phyloP scores from a whole-genome alignment of 2,329 filamentous ascomycete species.

The Diaporthe vaccinii region DNA sequence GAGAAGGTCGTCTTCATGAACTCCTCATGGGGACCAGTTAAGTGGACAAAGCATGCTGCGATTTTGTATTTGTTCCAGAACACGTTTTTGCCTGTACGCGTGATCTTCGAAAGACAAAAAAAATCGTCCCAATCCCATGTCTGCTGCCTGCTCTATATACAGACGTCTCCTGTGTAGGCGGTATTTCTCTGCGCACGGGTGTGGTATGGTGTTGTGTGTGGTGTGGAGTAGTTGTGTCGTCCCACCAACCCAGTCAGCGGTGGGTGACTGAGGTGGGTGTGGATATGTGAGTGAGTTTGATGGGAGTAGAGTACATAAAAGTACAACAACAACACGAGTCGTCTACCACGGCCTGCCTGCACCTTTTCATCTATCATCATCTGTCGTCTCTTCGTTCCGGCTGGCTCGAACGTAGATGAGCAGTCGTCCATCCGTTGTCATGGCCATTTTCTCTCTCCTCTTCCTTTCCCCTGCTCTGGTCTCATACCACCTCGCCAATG shows the following conservation, averaged over 20 bases:
- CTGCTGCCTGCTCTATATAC: conserved; percentile 24
- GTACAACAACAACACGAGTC: conserved; percentile 30
- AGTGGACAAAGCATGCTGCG: conserved; percentile 4
- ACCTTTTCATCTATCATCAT: conserved; percentile 35
- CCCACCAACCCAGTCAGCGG: conserved; percentile 2
- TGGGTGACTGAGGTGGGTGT: neutral
- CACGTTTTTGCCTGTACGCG: neutral
- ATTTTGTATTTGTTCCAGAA: neutral
- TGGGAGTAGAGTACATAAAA: conserved; percentile 39
- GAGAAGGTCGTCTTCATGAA: neutral
- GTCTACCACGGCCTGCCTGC: conserved; percentile 26
- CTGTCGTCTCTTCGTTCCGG: conserved; percentile 33
- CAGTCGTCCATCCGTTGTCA: neutral
- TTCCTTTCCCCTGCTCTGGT: neutral
- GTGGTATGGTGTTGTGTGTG: conserved; percentile 11
- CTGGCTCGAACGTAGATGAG: neutral
- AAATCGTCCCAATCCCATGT: neutral
- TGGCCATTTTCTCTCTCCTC: neutral
- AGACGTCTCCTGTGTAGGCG: conserved; percentile 20
- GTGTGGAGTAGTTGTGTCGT: conserved; percentile 11
- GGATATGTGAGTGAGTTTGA: conserved; percentile 10
- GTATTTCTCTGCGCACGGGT: neutral
- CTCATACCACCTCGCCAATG: conserved; percentile 89
- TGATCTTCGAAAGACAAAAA: conserved; percentile 4
- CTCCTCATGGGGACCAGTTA: neutral